A percentile compares a stretch with the other conserved stretches of the same genome.
phyloP scores from a whole-genome alignment of 2,329 filamentous ascomycete species.

The Calonectria naviculata region DNA sequence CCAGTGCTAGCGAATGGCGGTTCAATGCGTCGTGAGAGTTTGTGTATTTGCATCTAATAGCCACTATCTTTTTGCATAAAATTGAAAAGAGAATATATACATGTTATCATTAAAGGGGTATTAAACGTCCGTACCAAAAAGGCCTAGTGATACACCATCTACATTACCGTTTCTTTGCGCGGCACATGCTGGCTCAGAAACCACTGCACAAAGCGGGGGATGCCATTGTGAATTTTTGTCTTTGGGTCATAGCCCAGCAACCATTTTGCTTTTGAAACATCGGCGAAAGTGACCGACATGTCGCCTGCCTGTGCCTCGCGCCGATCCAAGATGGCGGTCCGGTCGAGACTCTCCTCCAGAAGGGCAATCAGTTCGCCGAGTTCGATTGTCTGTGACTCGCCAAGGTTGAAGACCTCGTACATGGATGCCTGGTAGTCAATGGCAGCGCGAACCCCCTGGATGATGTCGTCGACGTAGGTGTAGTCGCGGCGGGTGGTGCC shows the following conservation, averaged over 20 bases:
- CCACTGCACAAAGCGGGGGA: conserved; percentile 34
- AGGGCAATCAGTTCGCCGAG: conserved; percentile 31
- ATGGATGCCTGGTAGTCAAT: conserved; percentile 29
- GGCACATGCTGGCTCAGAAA: conserved; percentile 23
- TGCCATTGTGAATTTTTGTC: conserved; percentile 31
- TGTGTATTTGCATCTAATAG: too few relatives aligned
- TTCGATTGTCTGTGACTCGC: conserved; percentile 35
- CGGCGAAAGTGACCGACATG: conserved; percentile 35
- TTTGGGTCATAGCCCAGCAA: conserved; percentile 32
- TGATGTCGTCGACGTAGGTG: conserved; percentile 38
- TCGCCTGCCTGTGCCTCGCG: conserved; percentile 34
- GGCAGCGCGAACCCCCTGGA: conserved; percentile 34
- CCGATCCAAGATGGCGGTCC: conserved; percentile 30
- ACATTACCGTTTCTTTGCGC: not conserved
- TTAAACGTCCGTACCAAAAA: too few relatives aligned
- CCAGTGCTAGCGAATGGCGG: too few relatives aligned
- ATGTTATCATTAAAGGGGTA: too few relatives aligned
- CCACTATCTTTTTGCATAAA: too few relatives aligned
- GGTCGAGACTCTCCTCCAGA: conserved; percentile 32
- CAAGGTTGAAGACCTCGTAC: conserved; percentile 39
- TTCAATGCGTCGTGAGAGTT: too few relatives aligned
- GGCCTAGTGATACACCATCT: too few relatives aligned
- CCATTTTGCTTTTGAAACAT: conserved; percentile 32
- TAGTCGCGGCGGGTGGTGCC: conserved; percentile 38
- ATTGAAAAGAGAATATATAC: too few relatives aligned